These are phyloP conservation scores for Dryas alaskensis DNA, from an alignment of 306 rosid genomes.

Conservation along the genomic window DNA sequence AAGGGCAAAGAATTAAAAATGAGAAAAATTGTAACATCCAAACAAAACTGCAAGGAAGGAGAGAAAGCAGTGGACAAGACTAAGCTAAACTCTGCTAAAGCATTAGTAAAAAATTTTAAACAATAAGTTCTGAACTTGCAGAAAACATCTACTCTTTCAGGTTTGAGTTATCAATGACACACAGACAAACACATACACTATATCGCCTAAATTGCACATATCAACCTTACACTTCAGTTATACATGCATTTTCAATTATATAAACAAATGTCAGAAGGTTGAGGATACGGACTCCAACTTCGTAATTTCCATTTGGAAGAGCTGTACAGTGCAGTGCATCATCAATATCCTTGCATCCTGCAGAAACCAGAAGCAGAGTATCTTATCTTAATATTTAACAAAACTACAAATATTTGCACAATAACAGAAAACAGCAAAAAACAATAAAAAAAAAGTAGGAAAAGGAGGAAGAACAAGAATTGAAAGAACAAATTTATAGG, in stretches of 20 bases:
- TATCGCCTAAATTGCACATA: conserved; percentile 2
- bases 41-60: neutral
- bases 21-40: neutral
- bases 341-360: conserved; percentile 97
- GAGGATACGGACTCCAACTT: conserved; percentile 99
- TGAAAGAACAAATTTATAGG: neutral
- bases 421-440: conserved; percentile 4
- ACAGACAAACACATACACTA: neutral
- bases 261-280: conserved; percentile 1
- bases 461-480: neutral
- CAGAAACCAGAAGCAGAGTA: conserved; percentile 31
- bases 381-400: neutral
- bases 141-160: neutral
- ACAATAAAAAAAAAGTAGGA: neutral
- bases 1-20: neutral
- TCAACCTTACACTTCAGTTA: neutral
- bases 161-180: neutral
- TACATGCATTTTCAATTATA: neutral
- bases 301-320: conserved; percentile 95
- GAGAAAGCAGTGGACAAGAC: neutral
- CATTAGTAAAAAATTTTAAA: neutral
- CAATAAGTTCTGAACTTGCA: neutral
- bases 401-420: conserved; percentile 4
- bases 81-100: neutral
- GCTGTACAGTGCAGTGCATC: conserved; percentile 90